Evolutionary conservation across 208 protist species (phyloP), one percentile per base, ranked within the genome.

Genomic region (Acanthamoeba sp.): DNA sequence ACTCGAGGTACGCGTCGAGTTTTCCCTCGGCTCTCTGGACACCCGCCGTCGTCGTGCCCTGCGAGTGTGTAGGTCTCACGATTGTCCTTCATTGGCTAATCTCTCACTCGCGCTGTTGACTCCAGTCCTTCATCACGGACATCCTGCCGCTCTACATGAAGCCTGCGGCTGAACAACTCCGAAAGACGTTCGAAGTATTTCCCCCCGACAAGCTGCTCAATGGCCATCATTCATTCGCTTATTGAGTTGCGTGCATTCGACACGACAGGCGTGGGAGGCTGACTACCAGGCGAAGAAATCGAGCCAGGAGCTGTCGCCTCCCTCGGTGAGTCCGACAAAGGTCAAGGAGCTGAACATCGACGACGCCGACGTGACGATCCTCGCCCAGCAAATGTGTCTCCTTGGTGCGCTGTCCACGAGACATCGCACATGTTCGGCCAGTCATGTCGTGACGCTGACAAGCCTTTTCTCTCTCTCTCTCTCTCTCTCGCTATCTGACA

Each of bases 371-470:
- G 82, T 89, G 42, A 22, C 2, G n/a, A 29, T 66, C 20, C 55
- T 89, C n/a, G 82, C 82, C 45, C 82, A 89, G 55, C 82, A 89
- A n/a, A 57, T 89, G 82, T 66, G 50, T 18, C n/a, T 89, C n/a
- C 45, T 89, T 32, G 82, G 82, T 89, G 32, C n/a, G 71, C 12
- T 59, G 52, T 27, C 12, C 14, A 1, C 52, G 4, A 0, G 14
- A 78, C 18, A 1, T 5, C 34, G 14, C 29, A 34, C 34, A 10
- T 78, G 36, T 34, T 36, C 7, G 14, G n/a, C n/a, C n/a, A n/a
- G n/a, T n/a, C n/a, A n/a, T n/a, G n/a, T n/a, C n/a, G n/a, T n/a
- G n/a, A n/a, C n/a, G n/a, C n/a, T n/a, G n/a, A n/a, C n/a, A 38
- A 45, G 29, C 0, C 16, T 78, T 78, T 42, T 78, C 69, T 40